A percentile compares a stretch with the other conserved stretches of the same genome.
phyloP scores from a whole-genome alignment of 495 filamentous ascomycete genomes.

The Aspergillus mulundensis region DNA sequence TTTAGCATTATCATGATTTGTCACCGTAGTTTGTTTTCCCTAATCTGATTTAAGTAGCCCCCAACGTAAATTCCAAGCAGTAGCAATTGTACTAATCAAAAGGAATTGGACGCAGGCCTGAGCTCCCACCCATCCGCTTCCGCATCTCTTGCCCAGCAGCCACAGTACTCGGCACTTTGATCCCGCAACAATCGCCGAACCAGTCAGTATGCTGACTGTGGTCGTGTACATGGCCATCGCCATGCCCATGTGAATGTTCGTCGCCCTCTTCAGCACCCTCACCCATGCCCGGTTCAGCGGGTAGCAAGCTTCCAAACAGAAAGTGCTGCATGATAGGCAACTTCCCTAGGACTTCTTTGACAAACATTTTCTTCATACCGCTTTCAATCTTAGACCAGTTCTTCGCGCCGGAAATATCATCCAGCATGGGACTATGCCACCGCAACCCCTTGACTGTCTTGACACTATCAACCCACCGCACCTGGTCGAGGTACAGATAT shows the following conservation, averaged over 20 bases:
- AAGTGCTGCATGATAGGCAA: conserved; percentile 99
- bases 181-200: conserved; percentile 98
- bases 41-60: too few relatives aligned
- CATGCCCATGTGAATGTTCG: conserved; percentile 63
- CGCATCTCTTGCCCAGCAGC: conserved; percentile 82
- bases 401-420: conserved; percentile 92
- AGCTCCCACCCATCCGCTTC: conserved; percentile 59
- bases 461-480: conserved; percentile 88
- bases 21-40: too few relatives aligned
- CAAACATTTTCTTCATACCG: conserved; percentile 96
- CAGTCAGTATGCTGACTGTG: conserved; percentile 43
- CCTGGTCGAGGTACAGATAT: conserved; percentile 86
- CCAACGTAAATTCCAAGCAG: too few relatives aligned
- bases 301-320: conserved; percentile 79
- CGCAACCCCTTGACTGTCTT: conserved; percentile 94
- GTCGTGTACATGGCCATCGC: conserved; percentile 60
- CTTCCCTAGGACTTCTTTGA: conserved; percentile 87
- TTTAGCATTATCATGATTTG: not conserved
- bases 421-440: conserved; percentile 98
- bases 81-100: conserved; percentile 81
- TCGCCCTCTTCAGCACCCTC: conserved; percentile 42
- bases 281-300: conserved; percentile 78
- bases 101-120: conserved; percentile 74
- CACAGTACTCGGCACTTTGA: conserved; percentile 92
- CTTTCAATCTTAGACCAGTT: conserved; percentile 89